A percentile compares a stretch with the other conserved stretches of the same genome.
These are phyloP conservation scores for Paramecium sexaurelia DNA, from an alignment of 73 alveolate species.

Conservation along the genomic window DNA sequence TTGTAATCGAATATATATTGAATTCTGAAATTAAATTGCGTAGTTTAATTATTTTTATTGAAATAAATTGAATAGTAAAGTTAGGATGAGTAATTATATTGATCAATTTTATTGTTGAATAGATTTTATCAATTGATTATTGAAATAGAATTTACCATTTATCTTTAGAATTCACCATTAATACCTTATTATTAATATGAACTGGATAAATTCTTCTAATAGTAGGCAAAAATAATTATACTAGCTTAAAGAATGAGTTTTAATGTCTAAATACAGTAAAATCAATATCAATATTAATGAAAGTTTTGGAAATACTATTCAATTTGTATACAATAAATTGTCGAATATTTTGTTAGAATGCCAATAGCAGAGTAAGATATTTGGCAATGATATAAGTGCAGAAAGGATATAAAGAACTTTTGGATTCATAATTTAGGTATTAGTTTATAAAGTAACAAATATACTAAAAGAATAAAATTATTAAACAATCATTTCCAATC, in stretches of 20 bases:
- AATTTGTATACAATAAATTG: not conserved
- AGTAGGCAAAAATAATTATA: not conserved
- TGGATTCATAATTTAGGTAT: slow-evolving; percentile 33
- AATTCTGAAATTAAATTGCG: slow-evolving; percentile 5
- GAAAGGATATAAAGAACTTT: slow-evolving; percentile 29
- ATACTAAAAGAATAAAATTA: not conserved
- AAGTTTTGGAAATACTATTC: not conserved
- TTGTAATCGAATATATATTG: not conserved
- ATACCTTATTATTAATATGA: not conserved
- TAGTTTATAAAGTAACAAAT: not conserved
- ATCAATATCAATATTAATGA: no score
- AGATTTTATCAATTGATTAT: not conserved
- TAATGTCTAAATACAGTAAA: no score
- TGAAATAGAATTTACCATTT: not conserved
- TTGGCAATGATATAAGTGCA: not conserved
- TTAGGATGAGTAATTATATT: not conserved
- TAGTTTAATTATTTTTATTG: not conserved
- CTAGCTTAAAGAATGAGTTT: not conserved
- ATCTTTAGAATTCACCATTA: not conserved
- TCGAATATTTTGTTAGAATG: not conserved
- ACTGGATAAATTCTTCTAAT: not conserved
- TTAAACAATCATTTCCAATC: not conserved
- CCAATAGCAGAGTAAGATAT: not conserved
- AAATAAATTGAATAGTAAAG: not conserved
- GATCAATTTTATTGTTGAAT: not conserved